These are phyloP conservation scores for Metschnikowia arizonensis DNA, from an alignment of 805 yeast species.

Conservation along the genomic window DNA sequence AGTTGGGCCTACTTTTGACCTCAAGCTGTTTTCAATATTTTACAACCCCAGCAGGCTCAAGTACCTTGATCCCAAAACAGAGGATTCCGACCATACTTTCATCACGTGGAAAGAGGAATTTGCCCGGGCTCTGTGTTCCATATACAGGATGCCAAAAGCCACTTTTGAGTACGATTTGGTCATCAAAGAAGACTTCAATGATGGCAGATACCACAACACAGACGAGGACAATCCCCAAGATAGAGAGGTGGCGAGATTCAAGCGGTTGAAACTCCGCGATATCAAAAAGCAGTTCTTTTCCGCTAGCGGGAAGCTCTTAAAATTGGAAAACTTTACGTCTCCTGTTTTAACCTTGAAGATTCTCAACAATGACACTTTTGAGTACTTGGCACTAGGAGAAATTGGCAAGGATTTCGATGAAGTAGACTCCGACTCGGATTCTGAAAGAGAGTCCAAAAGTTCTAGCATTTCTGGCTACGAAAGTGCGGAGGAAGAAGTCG, in stretches of 20 bases:
- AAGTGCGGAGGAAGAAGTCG: slow-evolving; percentile 10
- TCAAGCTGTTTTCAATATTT: slow-evolving; percentile 60
- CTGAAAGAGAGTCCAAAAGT: slow-evolving; percentile 26
- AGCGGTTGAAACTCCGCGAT: slow-evolving; percentile 34
- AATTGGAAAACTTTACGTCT: slow-evolving; percentile 54
- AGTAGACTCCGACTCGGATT: slow-evolving; percentile 11
- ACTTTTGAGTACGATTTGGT: slow-evolving; percentile 42
- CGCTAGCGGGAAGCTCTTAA: slow-evolving; percentile 63
- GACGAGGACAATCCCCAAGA: slow-evolving; percentile 25
- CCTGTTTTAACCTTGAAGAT: slow-evolving; percentile 67
- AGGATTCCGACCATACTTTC: slow-evolving; percentile 18
- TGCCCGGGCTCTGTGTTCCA: slow-evolving; percentile 49
- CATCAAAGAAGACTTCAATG: slow-evolving; percentile 58
- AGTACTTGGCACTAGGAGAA: slow-evolving; percentile 23
- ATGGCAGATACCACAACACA: slow-evolving; percentile 68
- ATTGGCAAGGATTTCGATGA: slow-evolving; percentile 15
- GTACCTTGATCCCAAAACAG: slow-evolving; percentile 19
- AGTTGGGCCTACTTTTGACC: slow-evolving; percentile 59
- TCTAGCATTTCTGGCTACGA: slow-evolving; percentile 9
- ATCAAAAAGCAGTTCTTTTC: slow-evolving; percentile 59
- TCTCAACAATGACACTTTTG: slow-evolving; percentile 8
- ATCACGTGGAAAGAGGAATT: slow-evolving; percentile 71
- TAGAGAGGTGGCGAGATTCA: slow-evolving; percentile 25
- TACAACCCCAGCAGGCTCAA: slow-evolving; percentile 48
- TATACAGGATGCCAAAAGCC: slow-evolving; percentile 26